Evolutionary conservation across 2,329 filamentous ascomycete genomes (phyloP).

Genomic region (Verticillium nubilum): DNA sequence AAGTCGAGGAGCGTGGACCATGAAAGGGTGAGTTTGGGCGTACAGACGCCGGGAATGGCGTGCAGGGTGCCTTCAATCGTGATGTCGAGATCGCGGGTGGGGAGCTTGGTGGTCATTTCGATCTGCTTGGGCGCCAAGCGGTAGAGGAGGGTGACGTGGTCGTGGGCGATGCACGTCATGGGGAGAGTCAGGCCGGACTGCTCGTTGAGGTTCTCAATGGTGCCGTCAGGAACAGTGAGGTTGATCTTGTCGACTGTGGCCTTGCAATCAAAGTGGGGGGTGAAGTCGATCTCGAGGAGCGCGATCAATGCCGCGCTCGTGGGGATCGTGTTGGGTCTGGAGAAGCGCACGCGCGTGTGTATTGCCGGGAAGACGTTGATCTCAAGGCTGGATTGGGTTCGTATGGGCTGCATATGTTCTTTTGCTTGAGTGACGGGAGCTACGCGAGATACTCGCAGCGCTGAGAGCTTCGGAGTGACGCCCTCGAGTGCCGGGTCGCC

Average conservation of each 20-base stretch:
- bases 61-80: conserved; percentile 55
- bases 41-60: conserved; percentile 50
- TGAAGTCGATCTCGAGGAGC: conserved; percentile 69
- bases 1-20: conserved; percentile 70
- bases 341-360: conserved; percentile 69
- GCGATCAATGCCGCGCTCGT: conserved; percentile 59
- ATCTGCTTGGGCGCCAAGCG: conserved; percentile 49
- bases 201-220: conserved; percentile 51
- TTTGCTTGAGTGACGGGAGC: conserved; percentile 60
- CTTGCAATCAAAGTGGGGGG: conserved; percentile 58
- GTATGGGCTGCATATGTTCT: conserved; percentile 58
- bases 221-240: conserved; percentile 52
- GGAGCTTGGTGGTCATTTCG: conserved; percentile 39
- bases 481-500: conserved; percentile 59
- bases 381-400: conserved; percentile 55
- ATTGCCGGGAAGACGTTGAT: conserved; percentile 63
- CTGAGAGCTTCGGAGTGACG: conserved; percentile 62
- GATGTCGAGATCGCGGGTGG: conserved; percentile 50
- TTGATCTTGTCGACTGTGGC: conserved; percentile 39
- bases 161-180: conserved; percentile 60
- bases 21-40: conserved; percentile 55
- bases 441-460: conserved; percentile 68
- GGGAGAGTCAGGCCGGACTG: conserved; percentile 47
- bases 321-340: conserved; percentile 54
- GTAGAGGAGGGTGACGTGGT: conserved; percentile 73